Evolutionary conservation across 805 yeast species (phyloP).

Genomic region (Barnettozyma populi): DNA sequence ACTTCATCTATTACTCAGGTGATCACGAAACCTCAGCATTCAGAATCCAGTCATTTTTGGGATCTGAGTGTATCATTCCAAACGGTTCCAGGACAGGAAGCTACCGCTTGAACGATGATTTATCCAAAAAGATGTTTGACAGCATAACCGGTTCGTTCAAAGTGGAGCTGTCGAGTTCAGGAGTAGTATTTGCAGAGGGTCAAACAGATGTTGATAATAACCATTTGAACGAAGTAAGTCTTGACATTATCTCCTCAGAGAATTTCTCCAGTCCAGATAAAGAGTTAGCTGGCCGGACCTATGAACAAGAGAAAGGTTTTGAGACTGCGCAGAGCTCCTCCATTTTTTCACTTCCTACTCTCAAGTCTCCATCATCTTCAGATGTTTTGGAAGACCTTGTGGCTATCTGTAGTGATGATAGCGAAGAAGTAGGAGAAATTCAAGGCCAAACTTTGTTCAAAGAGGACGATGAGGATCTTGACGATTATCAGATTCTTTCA

Average conservation of each 20-base stretch:
- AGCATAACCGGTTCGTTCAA: background rate
- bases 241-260: background rate
- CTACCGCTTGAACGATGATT: background rate
- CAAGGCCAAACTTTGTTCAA: background rate
- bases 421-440: background rate
- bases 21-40: background rate
- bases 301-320: background rate
- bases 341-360: background rate
- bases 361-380: background rate
- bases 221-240: background rate
- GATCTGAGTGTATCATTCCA: background rate
- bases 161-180: background rate
- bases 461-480: background rate
- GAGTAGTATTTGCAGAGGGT: background rate
- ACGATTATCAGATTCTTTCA: background rate
- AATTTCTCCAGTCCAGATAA: background rate
- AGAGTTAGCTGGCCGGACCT: background rate
- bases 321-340: background rate
- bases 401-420: background rate
- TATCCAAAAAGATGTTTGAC: background rate
- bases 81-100: background rate
- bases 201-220: background rate
- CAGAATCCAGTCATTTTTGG: background rate
- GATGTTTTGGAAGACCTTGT: background rate
- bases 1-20: background rate